Conservation (phyloP, 164 flowering plant genomes). For the Piper longum region DNA sequence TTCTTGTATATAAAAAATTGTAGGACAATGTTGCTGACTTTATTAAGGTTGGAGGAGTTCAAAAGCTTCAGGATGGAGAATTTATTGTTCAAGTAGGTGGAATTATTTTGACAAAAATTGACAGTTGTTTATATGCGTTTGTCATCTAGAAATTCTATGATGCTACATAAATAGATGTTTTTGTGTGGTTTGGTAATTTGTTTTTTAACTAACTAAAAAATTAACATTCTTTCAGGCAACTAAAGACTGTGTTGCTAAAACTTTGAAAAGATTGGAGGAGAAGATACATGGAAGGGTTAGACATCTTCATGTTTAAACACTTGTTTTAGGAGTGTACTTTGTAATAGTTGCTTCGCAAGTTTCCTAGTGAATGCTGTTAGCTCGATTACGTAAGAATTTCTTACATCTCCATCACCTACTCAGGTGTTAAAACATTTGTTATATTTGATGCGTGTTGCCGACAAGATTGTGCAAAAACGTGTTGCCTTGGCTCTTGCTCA, state of each 20-base stretch:
- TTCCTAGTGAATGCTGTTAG: background rate
- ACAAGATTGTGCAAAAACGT: slow-evolving; percentile 61
- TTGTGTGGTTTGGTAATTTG: background rate
- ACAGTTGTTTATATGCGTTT: background rate
- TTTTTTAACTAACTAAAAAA: slow-evolving; percentile 8
- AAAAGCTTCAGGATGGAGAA: slow-evolving; percentile 94
- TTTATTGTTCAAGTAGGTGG: slow-evolving; percentile 82
- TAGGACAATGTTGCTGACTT: slow-evolving; percentile 93
- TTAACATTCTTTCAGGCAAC: slow-evolving; percentile 40
- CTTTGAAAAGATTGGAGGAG: slow-evolving; percentile 90
- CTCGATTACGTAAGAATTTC: background rate
- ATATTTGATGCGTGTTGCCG: slow-evolving; percentile 67
- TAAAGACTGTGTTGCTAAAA: slow-evolving; percentile 95
- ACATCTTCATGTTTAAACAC: background rate
- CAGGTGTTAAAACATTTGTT: slow-evolving; percentile 77
- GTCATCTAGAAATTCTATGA: background rate
- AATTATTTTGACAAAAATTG: background rate
- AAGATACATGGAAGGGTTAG: slow-evolving; percentile 88
- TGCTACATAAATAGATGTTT: background rate
- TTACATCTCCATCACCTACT: slow-evolving; percentile 3
- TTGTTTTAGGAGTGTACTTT: slow-evolving; percentile 8
- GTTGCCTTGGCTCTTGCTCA: slow-evolving; percentile 96
- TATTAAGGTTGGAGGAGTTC: slow-evolving; percentile 92
- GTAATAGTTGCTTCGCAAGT: no score
- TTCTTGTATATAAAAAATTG: slow-evolving; percentile 1